phyloP scores from a whole-genome alignment of 129 eudicot species.

The Glebionis coronaria region DNA sequence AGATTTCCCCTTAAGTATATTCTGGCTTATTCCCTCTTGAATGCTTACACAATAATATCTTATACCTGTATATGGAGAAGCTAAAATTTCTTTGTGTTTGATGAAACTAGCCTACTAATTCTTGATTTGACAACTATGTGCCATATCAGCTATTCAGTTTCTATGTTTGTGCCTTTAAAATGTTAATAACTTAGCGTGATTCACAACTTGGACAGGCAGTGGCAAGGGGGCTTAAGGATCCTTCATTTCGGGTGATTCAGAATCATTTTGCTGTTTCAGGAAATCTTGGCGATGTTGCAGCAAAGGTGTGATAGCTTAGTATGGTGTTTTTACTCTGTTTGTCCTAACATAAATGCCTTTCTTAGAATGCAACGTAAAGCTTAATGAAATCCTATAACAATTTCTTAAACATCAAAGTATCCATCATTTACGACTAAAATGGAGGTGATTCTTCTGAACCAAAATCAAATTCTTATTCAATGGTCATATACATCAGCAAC shows the following conservation, averaged over 20 bases:
- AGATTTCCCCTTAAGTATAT: no score
- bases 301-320: constrained; percentile 60
- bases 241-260: constrained; percentile 93
- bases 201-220: constrained; percentile 64
- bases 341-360: constrained; percentile 6
- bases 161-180: background rate
- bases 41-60: no score
- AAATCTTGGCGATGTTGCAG: constrained; percentile 95
- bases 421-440: background rate
- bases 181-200: background rate
- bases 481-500: background rate
- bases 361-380: background rate
- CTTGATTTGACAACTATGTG: constrained; percentile 5
- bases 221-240: constrained; percentile 98
- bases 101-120: background rate
- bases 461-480: background rate
- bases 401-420: background rate
- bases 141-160: background rate
- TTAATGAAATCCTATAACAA: background rate
- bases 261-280: constrained; percentile 87
- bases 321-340: constrained; percentile 3
- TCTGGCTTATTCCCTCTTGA: no score
- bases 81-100: background rate
- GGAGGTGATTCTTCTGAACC: background rate
- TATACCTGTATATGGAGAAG: no score